Conservation (phyloP, 2,329 filamentous ascomycete species). For the Xylariaceae sp. region DNA sequence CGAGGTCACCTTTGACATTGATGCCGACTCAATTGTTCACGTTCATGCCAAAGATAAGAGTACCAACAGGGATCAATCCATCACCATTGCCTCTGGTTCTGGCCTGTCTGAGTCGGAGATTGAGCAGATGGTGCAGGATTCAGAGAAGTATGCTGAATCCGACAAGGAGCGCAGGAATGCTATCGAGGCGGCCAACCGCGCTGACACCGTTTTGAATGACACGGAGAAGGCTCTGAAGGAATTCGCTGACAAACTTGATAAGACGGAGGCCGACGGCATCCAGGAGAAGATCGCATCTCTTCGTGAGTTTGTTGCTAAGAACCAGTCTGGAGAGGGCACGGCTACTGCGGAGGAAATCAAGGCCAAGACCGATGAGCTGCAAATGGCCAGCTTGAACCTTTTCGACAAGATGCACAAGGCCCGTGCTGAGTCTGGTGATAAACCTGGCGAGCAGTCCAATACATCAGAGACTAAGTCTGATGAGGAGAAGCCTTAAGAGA, state of each 20-base stretch:
- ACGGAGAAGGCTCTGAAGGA: slow-evolving; percentile 98
- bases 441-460: slow-evolving; percentile 37
- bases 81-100: slow-evolving; percentile 96
- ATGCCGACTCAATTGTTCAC: slow-evolving; percentile 96
- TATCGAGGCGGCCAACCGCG: slow-evolving; percentile 96
- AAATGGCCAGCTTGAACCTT: slow-evolving; percentile 89
- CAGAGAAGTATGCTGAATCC: slow-evolving; percentile 89
- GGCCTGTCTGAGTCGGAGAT: slow-evolving; percentile 95
- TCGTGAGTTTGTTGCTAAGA: slow-evolving; percentile 89
- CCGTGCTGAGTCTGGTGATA: slow-evolving; percentile 61
- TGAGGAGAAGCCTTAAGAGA: slow-evolving; percentile 58
- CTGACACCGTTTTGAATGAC: slow-evolving; percentile 93
- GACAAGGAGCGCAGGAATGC: slow-evolving; percentile 96
- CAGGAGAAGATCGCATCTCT: slow-evolving; percentile 86
- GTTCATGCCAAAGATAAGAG: slow-evolving; percentile 99
- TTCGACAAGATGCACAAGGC: slow-evolving; percentile 99
- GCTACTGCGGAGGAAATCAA: slow-evolving; percentile 91
- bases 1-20: slow-evolving; percentile 98
- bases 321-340: slow-evolving; percentile 83
- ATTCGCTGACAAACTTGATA: slow-evolving; percentile 93
- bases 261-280: slow-evolving; percentile 88
- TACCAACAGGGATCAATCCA: slow-evolving; percentile 98
- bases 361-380: slow-evolving; percentile 97
- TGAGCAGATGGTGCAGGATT: slow-evolving; percentile 94
- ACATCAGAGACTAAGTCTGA: slow-evolving; percentile 43